Conservation (phyloP, 257 asterid genomes). For the Rubia yunnanensis region DNA sequence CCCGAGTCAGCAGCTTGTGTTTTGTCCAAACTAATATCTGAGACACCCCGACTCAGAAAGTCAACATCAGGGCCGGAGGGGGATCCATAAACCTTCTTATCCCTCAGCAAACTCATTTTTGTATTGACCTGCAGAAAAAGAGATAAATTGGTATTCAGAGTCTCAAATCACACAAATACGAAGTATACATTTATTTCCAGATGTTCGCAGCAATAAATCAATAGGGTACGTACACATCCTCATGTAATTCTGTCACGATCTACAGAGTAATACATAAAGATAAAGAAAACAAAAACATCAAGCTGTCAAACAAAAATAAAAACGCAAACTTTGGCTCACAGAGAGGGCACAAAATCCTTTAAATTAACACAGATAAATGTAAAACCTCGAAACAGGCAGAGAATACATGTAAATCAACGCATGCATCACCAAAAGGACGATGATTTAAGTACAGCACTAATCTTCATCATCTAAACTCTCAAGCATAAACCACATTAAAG, state of each 20-base stretch:
- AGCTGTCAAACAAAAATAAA: background rate
- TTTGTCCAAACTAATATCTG: conserved; percentile 29
- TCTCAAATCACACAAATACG: background rate
- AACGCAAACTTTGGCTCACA: background rate
- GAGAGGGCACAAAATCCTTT: background rate
- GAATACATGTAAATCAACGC: background rate
- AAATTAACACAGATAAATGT: too few relatives aligned
- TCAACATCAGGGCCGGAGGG: conserved; percentile 20
- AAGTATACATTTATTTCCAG: background rate
- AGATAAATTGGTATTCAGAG: background rate
- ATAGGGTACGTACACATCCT: background rate
- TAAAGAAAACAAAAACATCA: background rate
- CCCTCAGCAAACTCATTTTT: conserved; percentile 46
- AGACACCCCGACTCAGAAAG: conserved; percentile 30
- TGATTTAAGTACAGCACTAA: background rate
- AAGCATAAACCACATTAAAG: background rate
- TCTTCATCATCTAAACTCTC: background rate
- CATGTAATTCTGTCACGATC: background rate
- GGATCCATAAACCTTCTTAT: conserved; percentile 20
- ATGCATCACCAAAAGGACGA: background rate
- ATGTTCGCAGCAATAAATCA: background rate
- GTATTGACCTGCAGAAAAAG: conserved; percentile 6
- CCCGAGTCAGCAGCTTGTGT: conserved; percentile 42
- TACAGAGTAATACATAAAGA: background rate
- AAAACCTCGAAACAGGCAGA: background rate